phyloP scores from a whole-genome alignment of 768 basidiomycete species.

The Austroboletus eburneus region DNA sequence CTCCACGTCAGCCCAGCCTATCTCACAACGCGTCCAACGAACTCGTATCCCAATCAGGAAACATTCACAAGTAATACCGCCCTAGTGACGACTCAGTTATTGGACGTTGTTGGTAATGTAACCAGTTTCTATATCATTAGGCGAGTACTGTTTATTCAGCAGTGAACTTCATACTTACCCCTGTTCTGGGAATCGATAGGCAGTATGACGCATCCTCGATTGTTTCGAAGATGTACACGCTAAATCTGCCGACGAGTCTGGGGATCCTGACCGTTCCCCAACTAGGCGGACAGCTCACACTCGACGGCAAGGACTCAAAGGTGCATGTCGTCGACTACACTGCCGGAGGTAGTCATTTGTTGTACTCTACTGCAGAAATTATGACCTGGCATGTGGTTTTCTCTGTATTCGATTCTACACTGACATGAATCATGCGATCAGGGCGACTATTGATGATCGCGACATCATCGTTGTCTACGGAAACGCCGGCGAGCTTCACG shows the following conservation, averaged over 20 bases:
- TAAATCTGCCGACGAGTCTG: constrained; percentile 43
- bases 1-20: constrained; percentile 48
- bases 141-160: constrained; percentile 1
- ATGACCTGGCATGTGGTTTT: constrained; percentile 39
- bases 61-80: constrained; percentile 47
- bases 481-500: constrained; percentile 44
- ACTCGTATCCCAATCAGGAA: constrained; percentile 37
- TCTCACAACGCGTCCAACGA: constrained; percentile 43
- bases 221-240: constrained; percentile 26
- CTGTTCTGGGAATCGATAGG: constrained; percentile 10
- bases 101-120: constrained; percentile 45
- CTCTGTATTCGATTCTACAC: not conserved
- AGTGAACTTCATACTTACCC: constrained; percentile 1
- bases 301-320: constrained; percentile 53
- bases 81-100: constrained; percentile 45
- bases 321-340: constrained; percentile 47
- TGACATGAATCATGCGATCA: constrained; percentile 12
- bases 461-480: constrained; percentile 48
- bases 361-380: constrained; percentile 49
- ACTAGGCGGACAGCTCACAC: constrained; percentile 39
- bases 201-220: constrained; percentile 12
- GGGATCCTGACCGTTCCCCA: constrained; percentile 41
- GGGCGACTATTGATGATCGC: constrained; percentile 47
- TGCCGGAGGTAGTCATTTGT: constrained; percentile 40
- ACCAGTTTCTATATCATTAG: constrained; percentile 44